These are phyloP conservation scores for Metschnikowia continentalis DNA, from an alignment of 805 yeast genomes.

Conservation along the genomic window DNA sequence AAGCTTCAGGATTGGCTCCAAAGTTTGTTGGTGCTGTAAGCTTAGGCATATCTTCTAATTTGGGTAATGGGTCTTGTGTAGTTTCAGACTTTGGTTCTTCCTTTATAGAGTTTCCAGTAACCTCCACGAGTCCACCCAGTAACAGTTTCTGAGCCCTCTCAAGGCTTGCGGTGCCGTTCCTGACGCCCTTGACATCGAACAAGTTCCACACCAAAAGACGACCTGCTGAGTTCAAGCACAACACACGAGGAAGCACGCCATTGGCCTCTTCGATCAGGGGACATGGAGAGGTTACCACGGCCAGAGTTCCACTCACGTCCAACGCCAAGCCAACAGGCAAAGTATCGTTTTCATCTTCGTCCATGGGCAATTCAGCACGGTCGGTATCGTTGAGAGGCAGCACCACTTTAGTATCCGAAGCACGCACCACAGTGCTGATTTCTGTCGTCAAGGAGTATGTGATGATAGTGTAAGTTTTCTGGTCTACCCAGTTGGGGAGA, in stretches of 20 bases:
- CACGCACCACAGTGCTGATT: constrained; percentile 36
- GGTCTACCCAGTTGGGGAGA: constrained; percentile 40
- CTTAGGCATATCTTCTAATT: too few species aligned
- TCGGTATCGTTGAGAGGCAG: constrained; percentile 62
- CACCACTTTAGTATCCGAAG: constrained; percentile 20
- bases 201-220: constrained; percentile 60
- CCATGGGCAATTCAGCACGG: constrained; percentile 71
- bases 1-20: background rate
- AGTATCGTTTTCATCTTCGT: constrained; percentile 62
- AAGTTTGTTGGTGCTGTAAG: background rate
- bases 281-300: constrained; percentile 48
- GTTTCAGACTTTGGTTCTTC: too few species aligned
- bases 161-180: constrained; percentile 20
- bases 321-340: constrained; percentile 67
- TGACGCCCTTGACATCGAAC: constrained; percentile 52
- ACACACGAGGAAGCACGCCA: constrained; percentile 60
- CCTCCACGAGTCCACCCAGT: background rate
- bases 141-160: constrained; percentile 1
- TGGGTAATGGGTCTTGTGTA: too few species aligned
- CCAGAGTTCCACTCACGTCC: constrained; percentile 47
- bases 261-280: constrained; percentile 52
- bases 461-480: constrained; percentile 33
- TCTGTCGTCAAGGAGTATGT: constrained; percentile 68
- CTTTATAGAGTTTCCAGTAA: background rate
- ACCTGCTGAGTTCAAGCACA: constrained; percentile 62